Conservation (phyloP, 805 yeast genomes). For the Hanseniaspora clermontiae region DNA sequence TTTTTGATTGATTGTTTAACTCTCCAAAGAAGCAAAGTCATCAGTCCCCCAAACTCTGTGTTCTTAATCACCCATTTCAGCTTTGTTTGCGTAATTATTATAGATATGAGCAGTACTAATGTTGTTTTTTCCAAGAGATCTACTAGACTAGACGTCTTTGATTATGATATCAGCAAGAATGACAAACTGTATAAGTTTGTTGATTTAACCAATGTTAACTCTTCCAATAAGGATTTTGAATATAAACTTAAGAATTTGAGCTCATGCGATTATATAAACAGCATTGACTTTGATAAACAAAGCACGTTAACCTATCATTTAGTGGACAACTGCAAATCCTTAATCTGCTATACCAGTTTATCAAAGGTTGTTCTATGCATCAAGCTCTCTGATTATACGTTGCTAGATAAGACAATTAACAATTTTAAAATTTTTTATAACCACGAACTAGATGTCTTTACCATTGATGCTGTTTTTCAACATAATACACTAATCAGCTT, state of each 20-base stretch:
- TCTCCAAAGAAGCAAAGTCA: no score
- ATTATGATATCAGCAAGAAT: not conserved
- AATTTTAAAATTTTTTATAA: not conserved
- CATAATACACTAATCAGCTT: not conserved
- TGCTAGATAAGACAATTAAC: not conserved
- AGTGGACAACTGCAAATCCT: not conserved
- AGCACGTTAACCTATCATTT: not conserved
- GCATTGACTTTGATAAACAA: constrained; percentile 1
- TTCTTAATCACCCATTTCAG: no score
- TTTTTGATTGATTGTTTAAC: no score
- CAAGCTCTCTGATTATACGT: not conserved
- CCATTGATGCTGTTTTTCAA: not conserved
- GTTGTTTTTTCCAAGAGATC: not conserved
- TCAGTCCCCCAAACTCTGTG: no score
- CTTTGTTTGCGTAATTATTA: no score
- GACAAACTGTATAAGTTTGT: not conserved
- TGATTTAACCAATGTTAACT: not conserved
- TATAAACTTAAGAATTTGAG: not conserved
- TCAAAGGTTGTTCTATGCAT: not conserved
- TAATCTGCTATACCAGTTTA: not conserved
- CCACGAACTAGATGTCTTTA: not conserved
- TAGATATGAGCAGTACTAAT: not conserved
- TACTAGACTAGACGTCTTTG: not conserved
- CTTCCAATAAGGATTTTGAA: not conserved
- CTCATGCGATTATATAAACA: not conserved